These are phyloP conservation scores for Calonectria multiphialidica DNA, from an alignment of 2,329 filamentous ascomycete genomes.

Conservation along the genomic window DNA sequence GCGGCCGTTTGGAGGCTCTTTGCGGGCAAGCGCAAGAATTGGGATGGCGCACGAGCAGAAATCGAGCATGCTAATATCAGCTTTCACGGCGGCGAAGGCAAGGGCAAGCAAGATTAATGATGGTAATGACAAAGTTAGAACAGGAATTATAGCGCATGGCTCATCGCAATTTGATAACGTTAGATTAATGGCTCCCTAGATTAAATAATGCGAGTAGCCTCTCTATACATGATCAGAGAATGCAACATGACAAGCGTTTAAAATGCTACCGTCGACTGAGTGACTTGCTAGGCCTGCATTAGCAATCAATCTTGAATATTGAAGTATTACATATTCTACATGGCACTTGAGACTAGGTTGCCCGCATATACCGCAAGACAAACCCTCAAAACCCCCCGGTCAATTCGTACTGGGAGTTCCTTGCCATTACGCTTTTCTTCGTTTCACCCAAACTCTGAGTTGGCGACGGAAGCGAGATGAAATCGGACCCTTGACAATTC, in stretches of 20 bases:
- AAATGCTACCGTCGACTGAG: background rate
- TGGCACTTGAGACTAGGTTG: background rate
- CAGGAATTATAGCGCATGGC: background rate
- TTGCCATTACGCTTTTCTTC: slow-evolving; percentile 30
- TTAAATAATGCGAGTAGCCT: background rate
- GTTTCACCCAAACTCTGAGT: slow-evolving; percentile 50
- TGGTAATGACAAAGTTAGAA: background rate
- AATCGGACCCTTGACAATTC: slow-evolving; percentile 39
- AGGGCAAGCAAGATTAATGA: slow-evolving; percentile 16
- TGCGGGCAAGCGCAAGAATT: slow-evolving; percentile 32
- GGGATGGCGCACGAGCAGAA: slow-evolving; percentile 34
- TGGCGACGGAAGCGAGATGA: slow-evolving; percentile 44
- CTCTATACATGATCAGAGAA: background rate
- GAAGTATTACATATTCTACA: background rate
- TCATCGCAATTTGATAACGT: background rate
- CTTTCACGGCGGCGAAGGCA: background rate
- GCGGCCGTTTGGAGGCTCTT: slow-evolving; percentile 38
- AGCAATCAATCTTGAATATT: background rate
- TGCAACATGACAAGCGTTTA: background rate
- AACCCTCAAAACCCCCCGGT: background rate
- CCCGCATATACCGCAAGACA: background rate
- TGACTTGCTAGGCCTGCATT: background rate
- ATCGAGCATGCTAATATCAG: slow-evolving; percentile 26
- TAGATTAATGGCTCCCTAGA: background rate
- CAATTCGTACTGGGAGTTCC: background rate